A percentile compares a stretch with the other conserved stretches of the same genome.
These are phyloP conservation scores for Penicillium robsamsonii DNA, from an alignment of 495 filamentous ascomycete species.

Conservation along the genomic window DNA sequence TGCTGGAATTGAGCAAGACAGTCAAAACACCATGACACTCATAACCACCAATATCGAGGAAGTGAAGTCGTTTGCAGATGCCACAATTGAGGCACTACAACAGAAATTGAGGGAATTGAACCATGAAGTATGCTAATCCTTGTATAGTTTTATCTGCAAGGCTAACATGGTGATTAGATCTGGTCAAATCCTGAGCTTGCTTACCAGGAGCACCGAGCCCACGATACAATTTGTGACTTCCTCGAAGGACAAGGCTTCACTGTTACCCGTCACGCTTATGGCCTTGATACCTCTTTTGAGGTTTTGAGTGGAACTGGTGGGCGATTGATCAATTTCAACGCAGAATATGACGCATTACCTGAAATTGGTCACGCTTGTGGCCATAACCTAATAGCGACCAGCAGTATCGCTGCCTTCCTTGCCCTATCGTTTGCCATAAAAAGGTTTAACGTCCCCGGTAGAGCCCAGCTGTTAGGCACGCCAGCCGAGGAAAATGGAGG, in stretches of 20 bases:
- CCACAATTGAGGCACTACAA: conserved; percentile 22
- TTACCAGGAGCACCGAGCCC: conserved; percentile 56
- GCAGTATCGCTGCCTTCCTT: conserved; percentile 58
- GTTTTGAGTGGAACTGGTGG: conserved; percentile 39
- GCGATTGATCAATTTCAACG: conserved; percentile 45
- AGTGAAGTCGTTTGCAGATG: conserved; percentile 31
- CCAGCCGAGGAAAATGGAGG: conserved; percentile 71
- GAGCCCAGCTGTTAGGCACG: conserved; percentile 63
- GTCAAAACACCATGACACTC: conserved; percentile 19
- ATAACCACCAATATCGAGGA: conserved; percentile 21
- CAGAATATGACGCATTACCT: conserved; percentile 56
- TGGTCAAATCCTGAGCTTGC: conserved; percentile 61
- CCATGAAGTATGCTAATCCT: conserved; percentile 12
- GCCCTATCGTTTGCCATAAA: conserved; percentile 53
- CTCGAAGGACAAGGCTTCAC: conserved; percentile 53
- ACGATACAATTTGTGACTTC: conserved; percentile 56
- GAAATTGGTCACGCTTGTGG: conserved; percentile 66
- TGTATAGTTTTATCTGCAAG: background rate
- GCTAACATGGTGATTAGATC: conserved; percentile 37
- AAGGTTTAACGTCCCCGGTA: conserved; percentile 49
- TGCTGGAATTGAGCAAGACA: background rate
- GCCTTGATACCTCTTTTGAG: conserved; percentile 41
- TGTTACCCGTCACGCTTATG: conserved; percentile 53
- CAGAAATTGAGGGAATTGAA: conserved; percentile 34
- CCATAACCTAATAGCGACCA: conserved; percentile 67